A percentile compares a stretch with the other conserved stretches of the same genome.
These are phyloP conservation scores for Solanum stenotomum DNA, from an alignment of 257 asterid genomes.

Conservation along the genomic window DNA sequence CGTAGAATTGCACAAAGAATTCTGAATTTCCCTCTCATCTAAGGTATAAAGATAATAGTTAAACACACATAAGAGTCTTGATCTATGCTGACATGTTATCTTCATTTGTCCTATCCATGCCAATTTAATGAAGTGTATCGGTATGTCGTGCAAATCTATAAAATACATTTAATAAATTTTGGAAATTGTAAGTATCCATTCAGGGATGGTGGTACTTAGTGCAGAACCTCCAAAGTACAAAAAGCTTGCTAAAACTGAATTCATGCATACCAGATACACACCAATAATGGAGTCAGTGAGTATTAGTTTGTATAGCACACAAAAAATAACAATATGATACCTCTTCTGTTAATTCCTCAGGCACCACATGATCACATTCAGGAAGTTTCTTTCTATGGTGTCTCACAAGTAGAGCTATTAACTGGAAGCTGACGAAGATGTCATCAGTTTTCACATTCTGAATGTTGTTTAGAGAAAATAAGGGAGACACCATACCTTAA, in stretches of 20 bases:
- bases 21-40: conserved; percentile 53
- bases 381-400: conserved; percentile 68
- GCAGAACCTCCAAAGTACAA: too few relatives aligned
- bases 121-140: too few relatives aligned
- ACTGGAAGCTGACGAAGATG: conserved; percentile 36
- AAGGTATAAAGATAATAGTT: conserved; percentile 1
- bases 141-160: too few relatives aligned
- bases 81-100: too few relatives aligned
- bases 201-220: too few relatives aligned
- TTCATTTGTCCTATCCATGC: too few relatives aligned
- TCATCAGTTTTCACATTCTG: conserved; percentile 6
- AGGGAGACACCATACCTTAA: conserved; percentile 31
- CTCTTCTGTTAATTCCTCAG: conserved; percentile 38
- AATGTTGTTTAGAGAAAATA: neutral
- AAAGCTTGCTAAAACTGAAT: too few relatives aligned
- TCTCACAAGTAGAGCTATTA: conserved; percentile 62
- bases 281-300: neutral
- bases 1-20: conserved; percentile 55
- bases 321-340: conserved; percentile 9
- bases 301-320: neutral
- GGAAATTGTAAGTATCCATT: too few relatives aligned
- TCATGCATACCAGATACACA: too few relatives aligned
- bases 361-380: conserved; percentile 20
- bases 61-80: too few relatives aligned
- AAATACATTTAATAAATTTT: too few relatives aligned